phyloP scores from a whole-genome alignment of 441 rosid species.

The Lagerstroemia fauriei region DNA sequence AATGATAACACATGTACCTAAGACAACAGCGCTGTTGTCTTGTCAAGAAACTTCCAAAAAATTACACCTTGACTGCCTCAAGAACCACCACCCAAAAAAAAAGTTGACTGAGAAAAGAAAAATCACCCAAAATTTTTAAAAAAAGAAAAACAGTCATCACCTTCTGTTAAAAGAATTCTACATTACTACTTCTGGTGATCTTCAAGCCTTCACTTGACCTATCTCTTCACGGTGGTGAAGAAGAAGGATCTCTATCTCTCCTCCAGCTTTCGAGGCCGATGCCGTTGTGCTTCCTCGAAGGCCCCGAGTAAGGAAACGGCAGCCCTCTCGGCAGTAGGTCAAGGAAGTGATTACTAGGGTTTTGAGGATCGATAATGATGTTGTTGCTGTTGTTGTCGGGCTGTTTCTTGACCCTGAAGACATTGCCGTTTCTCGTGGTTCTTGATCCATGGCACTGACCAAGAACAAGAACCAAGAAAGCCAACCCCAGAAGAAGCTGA shows the following conservation, averaged over 20 bases:
- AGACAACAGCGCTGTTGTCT: not conserved
- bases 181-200: not conserved
- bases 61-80: not conserved
- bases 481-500: constrained; percentile 32
- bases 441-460: constrained; percentile 56
- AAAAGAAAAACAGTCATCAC: not conserved
- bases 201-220: not conserved
- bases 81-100: not conserved
- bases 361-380: constrained; percentile 10
- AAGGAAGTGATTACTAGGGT: constrained; percentile 59
- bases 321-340: constrained; percentile 69
- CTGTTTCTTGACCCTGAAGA: constrained; percentile 40
- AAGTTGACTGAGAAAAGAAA: not conserved
- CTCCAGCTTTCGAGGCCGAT: constrained; percentile 64
- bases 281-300: constrained; percentile 81
- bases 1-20: not conserved
- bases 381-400: constrained; percentile 15
- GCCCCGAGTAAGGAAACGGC: constrained; percentile 81
- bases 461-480: constrained; percentile 39
- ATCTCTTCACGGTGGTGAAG: constrained; percentile 52
- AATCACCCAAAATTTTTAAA: no score
- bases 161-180: not conserved
- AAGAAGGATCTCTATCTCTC: not conserved
- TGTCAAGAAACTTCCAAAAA: not conserved
- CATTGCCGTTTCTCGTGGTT: constrained; percentile 33